These are phyloP conservation scores for Globisporangium uncinulatum DNA, from an alignment of 352 stramenopile species.

Conservation along the genomic window DNA sequence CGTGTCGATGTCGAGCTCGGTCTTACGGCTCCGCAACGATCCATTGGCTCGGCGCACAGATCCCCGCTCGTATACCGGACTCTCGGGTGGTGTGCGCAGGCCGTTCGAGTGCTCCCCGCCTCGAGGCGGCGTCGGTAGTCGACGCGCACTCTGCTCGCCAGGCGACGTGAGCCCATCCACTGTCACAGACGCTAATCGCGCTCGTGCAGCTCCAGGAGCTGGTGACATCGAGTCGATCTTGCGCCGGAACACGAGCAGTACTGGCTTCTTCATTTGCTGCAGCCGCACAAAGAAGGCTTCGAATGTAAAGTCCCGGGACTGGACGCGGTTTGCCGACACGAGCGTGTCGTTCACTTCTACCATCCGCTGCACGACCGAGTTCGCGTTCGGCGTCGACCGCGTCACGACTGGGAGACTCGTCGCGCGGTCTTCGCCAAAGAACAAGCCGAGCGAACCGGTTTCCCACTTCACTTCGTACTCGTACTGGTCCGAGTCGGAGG, in stretches of 20 bases:
- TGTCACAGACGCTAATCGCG: slow-evolving; percentile 26
- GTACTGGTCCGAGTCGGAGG: slow-evolving; percentile 19
- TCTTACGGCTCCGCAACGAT: not conserved
- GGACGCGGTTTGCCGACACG: slow-evolving; percentile 68
- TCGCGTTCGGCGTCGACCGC: slow-evolving; percentile 56
- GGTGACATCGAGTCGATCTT: slow-evolving; percentile 8
- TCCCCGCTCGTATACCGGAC: slow-evolving; percentile 6
- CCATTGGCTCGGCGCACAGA: not conserved
- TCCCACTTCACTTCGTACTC: slow-evolving; percentile 81
- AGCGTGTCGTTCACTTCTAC: slow-evolving; percentile 76
- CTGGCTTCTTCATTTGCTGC: slow-evolving; percentile 83
- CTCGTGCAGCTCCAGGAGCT: not conserved
- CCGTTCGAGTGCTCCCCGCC: slow-evolving; percentile 7
- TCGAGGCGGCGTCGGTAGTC: slow-evolving; percentile 9
- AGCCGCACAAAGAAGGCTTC: slow-evolving; percentile 76
- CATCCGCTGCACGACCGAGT: slow-evolving; percentile 59
- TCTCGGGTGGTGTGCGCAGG: slow-evolving; percentile 9
- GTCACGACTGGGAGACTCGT: slow-evolving; percentile 78
- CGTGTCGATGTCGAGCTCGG: slow-evolving; percentile 15
- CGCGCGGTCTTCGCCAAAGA: slow-evolving; percentile 71
- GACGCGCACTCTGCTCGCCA: not conserved
- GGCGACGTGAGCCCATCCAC: slow-evolving; percentile 21
- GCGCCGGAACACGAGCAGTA: slow-evolving; percentile 62
- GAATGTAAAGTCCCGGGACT: slow-evolving; percentile 67
- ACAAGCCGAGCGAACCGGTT: slow-evolving; percentile 71